Base-by-base conservation (phyloP, 1,284 basidiomycete genomes). In the Athelia sp. region DNA sequence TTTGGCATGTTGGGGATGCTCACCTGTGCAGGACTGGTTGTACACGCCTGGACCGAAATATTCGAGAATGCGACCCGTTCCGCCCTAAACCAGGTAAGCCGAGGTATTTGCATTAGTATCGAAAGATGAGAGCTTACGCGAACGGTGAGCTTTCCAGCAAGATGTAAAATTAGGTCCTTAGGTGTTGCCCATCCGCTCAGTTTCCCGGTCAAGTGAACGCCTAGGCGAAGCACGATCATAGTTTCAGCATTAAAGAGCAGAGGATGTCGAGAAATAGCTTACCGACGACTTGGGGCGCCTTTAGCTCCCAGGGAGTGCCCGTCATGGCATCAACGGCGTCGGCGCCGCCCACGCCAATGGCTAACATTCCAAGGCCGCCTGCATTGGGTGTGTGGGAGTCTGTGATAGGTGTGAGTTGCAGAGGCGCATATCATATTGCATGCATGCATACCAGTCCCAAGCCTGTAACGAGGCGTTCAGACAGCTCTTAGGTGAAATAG, bases 301-400 rank as follows among this genome's bases (percentile, higher is more conserved):
- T 98, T 59, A 99, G 84, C 73, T 99, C 96, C 96, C 96, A 99
- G 62, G 96, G 96, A 64, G 98, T 84, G 62, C 74, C 83, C 62
- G 97, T 93, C 92, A 99, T 98, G 57, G 98, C 96, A 62, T 99
- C 97, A 64, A 99, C 97, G 47, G 96, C 97, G 67, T 99, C 96
- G 54, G 96, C 96, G 78, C 96, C 97, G 68, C 97, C 97, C 58
- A 99, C 96, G 85, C 96, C 96, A 67, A 94, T 95, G 50, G 96
- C 96, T 67, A 99, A 79, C 94, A 98, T 98, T 61, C 93, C 94
- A 49, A 99, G 81, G 45, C 97, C 97, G 54, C 95, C 96, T 54
- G 97, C 97, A 70, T 98, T 98, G 50, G 97, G 96, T 15, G 96
- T 99, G 71, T 99, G 97, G 48, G 96, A 98, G 76, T 99, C 96